These are phyloP conservation scores for Zymoseptoria crescenta DNA, from an alignment of 2,329 filamentous ascomycete genomes.

Conservation along the genomic window DNA sequence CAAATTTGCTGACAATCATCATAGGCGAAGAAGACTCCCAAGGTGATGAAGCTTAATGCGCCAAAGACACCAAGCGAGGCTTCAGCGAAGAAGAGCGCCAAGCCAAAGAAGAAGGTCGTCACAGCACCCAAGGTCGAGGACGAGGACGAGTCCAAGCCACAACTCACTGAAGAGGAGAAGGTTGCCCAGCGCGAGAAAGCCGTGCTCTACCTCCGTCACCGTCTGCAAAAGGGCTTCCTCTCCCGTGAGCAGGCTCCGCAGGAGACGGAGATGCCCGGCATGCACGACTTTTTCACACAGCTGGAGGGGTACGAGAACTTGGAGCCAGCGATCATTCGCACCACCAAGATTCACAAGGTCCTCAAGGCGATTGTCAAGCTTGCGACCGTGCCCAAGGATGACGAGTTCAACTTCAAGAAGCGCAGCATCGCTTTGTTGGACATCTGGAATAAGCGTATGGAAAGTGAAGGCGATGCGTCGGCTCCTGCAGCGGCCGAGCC, in stretches of 20 bases:
- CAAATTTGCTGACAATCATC: conserved; percentile 22
- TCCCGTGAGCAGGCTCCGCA: conserved; percentile 78
- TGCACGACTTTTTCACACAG: conserved; percentile 70
- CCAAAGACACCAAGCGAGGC: conserved; percentile 34
- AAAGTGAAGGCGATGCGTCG: conserved; percentile 22
- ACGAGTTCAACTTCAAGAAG: conserved; percentile 81
- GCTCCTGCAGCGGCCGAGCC: conserved; percentile 33
- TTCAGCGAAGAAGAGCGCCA: conserved; percentile 36
- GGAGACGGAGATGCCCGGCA: conserved; percentile 71
- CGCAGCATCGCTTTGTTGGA: conserved; percentile 73
- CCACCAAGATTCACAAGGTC: conserved; percentile 98
- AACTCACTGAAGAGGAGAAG: conserved; percentile 47
- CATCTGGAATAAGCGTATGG: conserved; percentile 78
- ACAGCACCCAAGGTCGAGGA: conserved; percentile 46
- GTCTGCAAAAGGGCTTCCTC: conserved; percentile 88
- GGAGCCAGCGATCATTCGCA: conserved; percentile 79
- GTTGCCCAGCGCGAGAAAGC: conserved; percentile 53
- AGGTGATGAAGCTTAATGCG: conserved; percentile 41
- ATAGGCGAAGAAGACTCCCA: conserved; percentile 44
- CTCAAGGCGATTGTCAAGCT: conserved; percentile 91
- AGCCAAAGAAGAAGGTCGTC: conserved; percentile 53
- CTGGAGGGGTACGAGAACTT: conserved; percentile 75
- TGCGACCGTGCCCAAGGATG: conserved; percentile 74
- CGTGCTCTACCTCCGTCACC: conserved; percentile 89
- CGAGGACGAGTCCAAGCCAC: conserved; percentile 51